A percentile compares a stretch with the other conserved stretches of the same genome.
Conservation (phyloP, 2,329 filamentous ascomycete genomes). For the Mariannaea elegans region DNA sequence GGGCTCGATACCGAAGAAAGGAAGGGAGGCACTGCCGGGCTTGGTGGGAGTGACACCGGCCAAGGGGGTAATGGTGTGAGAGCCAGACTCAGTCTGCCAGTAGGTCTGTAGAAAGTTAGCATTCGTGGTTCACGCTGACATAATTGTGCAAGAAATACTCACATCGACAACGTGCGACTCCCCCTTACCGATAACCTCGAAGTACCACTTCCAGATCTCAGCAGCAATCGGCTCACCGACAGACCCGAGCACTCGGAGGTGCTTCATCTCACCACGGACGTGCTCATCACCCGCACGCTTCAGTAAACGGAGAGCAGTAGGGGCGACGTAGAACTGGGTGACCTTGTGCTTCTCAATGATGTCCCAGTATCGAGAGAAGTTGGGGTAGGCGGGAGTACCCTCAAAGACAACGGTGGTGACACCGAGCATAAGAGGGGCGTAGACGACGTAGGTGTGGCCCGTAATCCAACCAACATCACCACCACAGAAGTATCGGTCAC, state of each 20-base stretch:
- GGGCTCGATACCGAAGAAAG: conserved; percentile 98
- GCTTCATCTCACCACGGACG: conserved; percentile 88
- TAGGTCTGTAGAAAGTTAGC: conserved; percentile 74
- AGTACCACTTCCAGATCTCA: conserved; percentile 99
- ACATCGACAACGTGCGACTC: conserved; percentile 94
- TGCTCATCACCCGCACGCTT: conserved; percentile 96
- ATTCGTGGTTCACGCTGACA: background rate
- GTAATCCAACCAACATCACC: conserved; percentile 99
- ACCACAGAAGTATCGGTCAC: conserved; percentile 95
- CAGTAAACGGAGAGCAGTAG: conserved; percentile 88
- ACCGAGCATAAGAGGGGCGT: conserved; percentile 91
- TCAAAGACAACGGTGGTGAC: conserved; percentile 97
- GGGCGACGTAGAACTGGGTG: conserved; percentile 98
- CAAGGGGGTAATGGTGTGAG: conserved; percentile 92
- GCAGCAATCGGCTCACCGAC: conserved; percentile 98
- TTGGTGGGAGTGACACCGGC: conserved; percentile 96
- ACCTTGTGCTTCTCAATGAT: conserved; percentile 95
- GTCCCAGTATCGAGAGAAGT: conserved; percentile 99
- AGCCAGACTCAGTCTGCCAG: conserved; percentile 99
- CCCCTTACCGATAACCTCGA: conserved; percentile 91
- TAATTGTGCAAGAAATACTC: conserved; percentile 55
- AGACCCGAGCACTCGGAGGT: conserved; percentile 88
- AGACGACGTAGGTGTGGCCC: conserved; percentile 97
- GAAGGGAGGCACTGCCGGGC: conserved; percentile 92
- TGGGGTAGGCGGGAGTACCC: conserved; percentile 95